phyloP scores from a whole-genome alignment of 2,329 filamentous ascomycete genomes.

The Whalleya microplaca region DNA sequence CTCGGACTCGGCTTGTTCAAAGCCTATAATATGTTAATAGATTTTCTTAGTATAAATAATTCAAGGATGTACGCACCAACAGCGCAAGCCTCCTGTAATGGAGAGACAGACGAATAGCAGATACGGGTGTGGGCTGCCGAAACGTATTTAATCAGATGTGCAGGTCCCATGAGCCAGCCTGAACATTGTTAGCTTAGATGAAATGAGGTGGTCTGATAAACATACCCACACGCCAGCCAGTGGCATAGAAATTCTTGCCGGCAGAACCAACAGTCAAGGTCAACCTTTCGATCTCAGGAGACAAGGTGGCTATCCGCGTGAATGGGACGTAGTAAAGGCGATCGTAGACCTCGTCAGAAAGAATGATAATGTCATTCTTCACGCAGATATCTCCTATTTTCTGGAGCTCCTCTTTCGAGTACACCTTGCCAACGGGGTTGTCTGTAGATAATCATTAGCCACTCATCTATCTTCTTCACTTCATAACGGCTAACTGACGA shows the following conservation, averaged over 20 bases:
- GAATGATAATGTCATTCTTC: slow-evolving; percentile 90
- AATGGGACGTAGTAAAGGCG: slow-evolving; percentile 94
- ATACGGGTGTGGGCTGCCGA: slow-evolving; percentile 93
- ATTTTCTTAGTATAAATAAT: not conserved
- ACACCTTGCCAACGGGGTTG: slow-evolving; percentile 97
- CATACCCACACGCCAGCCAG: slow-evolving; percentile 84
- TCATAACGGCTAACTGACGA: slow-evolving; percentile 39
- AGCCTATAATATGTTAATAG: slow-evolving; percentile 49
- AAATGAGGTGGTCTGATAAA: slow-evolving; percentile 3
- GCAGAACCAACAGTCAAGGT: slow-evolving; percentile 94
- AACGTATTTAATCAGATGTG: slow-evolving; percentile 88
- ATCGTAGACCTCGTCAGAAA: slow-evolving; percentile 94
- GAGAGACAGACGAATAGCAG: slow-evolving; percentile 92
- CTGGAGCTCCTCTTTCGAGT: slow-evolving; percentile 80
- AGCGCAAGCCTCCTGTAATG: slow-evolving; percentile 90
- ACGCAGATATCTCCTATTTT: slow-evolving; percentile 87
- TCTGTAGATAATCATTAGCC: slow-evolving; percentile 50
- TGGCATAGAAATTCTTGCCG: slow-evolving; percentile 98
- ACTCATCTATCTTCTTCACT: slow-evolving; percentile 2
- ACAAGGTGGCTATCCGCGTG: slow-evolving; percentile 87
- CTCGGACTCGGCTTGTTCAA: slow-evolving; percentile 82
- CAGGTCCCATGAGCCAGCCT: slow-evolving; percentile 89
- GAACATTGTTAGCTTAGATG: not conserved
- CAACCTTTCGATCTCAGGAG: slow-evolving; percentile 83
- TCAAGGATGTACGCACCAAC: slow-evolving; percentile 55